Conservation (phyloP, 2,329 filamentous ascomycete genomes). For the Furcasterigmium sp. region DNA sequence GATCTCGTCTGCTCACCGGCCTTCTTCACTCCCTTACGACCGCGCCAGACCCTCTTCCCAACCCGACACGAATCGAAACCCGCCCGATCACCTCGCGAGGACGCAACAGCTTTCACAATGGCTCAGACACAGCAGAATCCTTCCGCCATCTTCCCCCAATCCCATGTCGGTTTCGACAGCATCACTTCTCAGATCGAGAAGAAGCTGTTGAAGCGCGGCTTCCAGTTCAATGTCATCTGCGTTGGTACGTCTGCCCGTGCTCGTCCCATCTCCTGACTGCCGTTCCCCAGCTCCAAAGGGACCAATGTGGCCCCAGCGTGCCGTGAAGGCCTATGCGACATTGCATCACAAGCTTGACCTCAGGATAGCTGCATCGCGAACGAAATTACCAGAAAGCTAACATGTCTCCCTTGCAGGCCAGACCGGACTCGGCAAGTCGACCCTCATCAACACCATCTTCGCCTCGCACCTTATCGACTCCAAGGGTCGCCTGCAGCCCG, state of each 20-base stretch:
- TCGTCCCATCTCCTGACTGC: conserved; percentile 1
- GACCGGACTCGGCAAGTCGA: conserved; percentile 97
- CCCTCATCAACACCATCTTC: conserved; percentile 99
- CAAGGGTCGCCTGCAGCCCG: conserved; percentile 88
- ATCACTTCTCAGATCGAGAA: conserved; percentile 99
- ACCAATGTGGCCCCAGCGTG: conserved; percentile 1
- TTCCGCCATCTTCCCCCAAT: conserved; percentile 78
- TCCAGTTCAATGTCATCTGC: conserved; percentile 99
- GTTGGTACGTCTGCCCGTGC: conserved; percentile 67
- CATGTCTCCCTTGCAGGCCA: conserved; percentile 58
- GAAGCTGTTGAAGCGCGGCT: conserved; percentile 98
- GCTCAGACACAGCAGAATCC: conserved; percentile 58
- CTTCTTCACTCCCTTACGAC: conserved; percentile 8
- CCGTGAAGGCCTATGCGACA: background rate
- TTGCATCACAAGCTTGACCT: background rate
- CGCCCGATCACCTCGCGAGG: background rate
- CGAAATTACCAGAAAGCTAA: background rate
- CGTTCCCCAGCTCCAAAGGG: background rate
- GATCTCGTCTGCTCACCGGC: conserved; percentile 13
- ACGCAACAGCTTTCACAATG: conserved; percentile 34
- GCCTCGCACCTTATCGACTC: conserved; percentile 98
- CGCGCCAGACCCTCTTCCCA: conserved; percentile 12
- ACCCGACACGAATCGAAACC: conserved; percentile 1
- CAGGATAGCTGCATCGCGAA: background rate
- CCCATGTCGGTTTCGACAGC: conserved; percentile 99